Conservation (phyloP, 345 rosid species). For the Cardamine occulta region DNA sequence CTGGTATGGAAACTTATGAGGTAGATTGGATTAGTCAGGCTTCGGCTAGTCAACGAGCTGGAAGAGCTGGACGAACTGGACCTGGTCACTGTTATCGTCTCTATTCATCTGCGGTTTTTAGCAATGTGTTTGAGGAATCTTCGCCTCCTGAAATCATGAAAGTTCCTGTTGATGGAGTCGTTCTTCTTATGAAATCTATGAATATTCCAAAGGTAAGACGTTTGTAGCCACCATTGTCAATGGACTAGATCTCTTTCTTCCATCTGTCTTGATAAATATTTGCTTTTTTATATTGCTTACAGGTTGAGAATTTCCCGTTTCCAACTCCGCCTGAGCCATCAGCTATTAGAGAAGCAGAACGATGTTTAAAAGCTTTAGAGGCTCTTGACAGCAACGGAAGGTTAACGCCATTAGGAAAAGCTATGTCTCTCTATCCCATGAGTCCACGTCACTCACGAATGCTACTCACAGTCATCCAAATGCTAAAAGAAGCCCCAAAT, state of each 20-base stretch:
- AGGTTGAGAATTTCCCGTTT: constrained; percentile 93
- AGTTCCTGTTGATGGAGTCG: constrained; percentile 82
- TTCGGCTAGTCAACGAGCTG: constrained; percentile 92
- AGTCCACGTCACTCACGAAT: constrained; percentile 92
- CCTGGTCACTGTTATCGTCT: constrained; percentile 96
- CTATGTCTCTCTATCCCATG: constrained; percentile 89
- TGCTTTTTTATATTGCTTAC: constrained; percentile 13
- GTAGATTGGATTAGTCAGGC: constrained; percentile 93
- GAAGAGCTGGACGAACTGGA: constrained; percentile 97
- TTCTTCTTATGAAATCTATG: constrained; percentile 91
- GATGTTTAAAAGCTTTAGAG: constrained; percentile 72
- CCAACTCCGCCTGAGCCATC: constrained; percentile 79
- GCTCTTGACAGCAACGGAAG: constrained; percentile 69
- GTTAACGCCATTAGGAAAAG: constrained; percentile 77
- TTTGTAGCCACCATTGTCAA: constrained; percentile 18
- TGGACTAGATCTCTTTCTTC: background rate
- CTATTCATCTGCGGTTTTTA: constrained; percentile 80
- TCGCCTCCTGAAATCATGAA: constrained; percentile 80
- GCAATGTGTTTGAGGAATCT: constrained; percentile 71
- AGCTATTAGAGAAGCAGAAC: constrained; percentile 71
- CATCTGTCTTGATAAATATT: background rate
- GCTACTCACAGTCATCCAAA: constrained; percentile 80
- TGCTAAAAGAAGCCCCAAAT: constrained; percentile 47
- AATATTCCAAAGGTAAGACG: constrained; percentile 66
- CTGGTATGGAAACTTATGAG: constrained; percentile 78